Conservation (phyloP, 2,329 filamentous ascomycete genomes). For the Mycocentrospora acerina region DNA sequence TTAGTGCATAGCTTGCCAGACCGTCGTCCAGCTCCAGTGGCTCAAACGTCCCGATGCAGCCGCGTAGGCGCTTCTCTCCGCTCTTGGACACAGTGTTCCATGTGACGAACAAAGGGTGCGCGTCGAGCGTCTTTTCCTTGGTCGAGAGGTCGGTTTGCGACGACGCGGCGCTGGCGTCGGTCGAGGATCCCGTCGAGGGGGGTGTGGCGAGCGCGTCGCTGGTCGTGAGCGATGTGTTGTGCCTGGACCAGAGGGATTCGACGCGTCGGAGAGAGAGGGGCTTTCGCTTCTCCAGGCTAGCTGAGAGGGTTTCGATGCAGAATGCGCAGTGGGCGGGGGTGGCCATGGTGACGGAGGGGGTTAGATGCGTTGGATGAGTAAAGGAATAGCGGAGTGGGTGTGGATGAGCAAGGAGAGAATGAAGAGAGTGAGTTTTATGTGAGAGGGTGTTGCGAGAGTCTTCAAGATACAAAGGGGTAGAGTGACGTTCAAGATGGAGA, state of each 20-base stretch:
- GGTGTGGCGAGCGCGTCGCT: constrained; percentile 21
- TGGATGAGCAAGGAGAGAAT: background rate
- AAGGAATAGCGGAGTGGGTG: constrained; percentile 1
- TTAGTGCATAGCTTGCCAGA: constrained; percentile 77
- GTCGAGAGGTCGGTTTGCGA: constrained; percentile 27
- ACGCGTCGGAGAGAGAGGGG: constrained; percentile 68
- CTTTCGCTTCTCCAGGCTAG: constrained; percentile 70
- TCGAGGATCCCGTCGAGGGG: constrained; percentile 16
- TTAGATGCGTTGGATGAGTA: too few species aligned
- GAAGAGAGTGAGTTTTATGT: background rate
- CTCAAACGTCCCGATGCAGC: constrained; percentile 96
- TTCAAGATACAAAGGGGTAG: background rate
- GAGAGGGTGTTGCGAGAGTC: too few species aligned
- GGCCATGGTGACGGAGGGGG: constrained; percentile 78
- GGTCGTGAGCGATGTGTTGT: constrained; percentile 39
- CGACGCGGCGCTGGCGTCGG: constrained; percentile 21
- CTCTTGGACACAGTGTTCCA: constrained; percentile 75
- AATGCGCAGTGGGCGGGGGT: constrained; percentile 82
- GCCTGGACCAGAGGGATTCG: constrained; percentile 66
- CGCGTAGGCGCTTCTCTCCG: constrained; percentile 70
- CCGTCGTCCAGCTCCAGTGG: constrained; percentile 71
- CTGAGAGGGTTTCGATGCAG: constrained; percentile 85
- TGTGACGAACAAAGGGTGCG: constrained; percentile 83
- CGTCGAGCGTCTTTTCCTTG: constrained; percentile 44
- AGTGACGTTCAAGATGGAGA: too few species aligned